Evolutionary conservation across 2,329 filamentous ascomycete species (phyloP).

Genomic region (Colletotrichum paranaense): DNA sequence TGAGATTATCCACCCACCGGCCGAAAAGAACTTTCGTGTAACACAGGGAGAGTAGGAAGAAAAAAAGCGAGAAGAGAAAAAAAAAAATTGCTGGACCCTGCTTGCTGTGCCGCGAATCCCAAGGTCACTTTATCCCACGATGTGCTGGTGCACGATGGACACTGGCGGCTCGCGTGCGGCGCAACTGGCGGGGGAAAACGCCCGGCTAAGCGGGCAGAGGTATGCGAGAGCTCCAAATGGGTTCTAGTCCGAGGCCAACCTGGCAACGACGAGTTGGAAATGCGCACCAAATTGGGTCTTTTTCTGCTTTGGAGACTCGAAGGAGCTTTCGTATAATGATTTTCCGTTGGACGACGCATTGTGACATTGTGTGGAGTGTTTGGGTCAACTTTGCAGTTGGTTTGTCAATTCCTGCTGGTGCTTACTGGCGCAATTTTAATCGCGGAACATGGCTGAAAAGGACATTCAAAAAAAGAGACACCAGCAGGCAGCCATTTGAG

Average conservation of each 20-base stretch:
- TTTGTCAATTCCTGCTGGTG: not conserved
- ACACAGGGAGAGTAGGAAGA: not conserved
- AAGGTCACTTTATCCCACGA: not conserved
- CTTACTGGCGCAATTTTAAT: not conserved
- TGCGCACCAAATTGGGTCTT: not conserved
- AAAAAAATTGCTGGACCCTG: not conserved
- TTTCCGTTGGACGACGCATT: not conserved
- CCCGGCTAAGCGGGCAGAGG: conserved; percentile 13
- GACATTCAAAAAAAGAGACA: not conserved
- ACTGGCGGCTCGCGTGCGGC: not conserved
- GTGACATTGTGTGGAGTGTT: not conserved
- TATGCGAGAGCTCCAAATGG: not conserved
- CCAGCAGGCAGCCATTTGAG: not conserved
- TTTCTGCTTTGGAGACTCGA: no score
- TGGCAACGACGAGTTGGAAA: not conserved
- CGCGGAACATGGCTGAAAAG: not conserved
- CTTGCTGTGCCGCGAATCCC: not conserved
- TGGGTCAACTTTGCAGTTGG: not conserved
- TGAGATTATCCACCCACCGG: not conserved
- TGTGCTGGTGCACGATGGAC: not conserved
- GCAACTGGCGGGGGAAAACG: conserved; percentile 6
- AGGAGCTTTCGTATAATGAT: not conserved
- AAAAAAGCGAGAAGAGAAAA: no score
- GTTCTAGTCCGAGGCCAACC: not conserved
- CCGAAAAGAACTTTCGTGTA: not conserved